Percentiles rank a stretch among this genome's conserved stretches.
Evolutionary conservation across 257 asterid genomes (phyloP).

Genomic region (Rubia yunnanensis): DNA sequence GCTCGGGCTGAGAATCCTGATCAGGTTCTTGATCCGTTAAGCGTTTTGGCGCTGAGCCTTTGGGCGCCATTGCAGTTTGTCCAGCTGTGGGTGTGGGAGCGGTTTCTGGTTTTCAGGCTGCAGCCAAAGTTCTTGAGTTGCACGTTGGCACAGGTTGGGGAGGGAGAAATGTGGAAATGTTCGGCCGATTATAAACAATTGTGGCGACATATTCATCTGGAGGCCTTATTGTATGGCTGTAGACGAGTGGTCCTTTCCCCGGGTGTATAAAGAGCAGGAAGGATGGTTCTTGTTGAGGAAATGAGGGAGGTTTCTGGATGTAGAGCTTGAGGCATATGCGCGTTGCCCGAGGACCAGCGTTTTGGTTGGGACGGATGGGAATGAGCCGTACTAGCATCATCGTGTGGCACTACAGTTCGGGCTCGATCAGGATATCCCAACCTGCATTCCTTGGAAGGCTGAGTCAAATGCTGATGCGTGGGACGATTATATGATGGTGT

Average conservation of each 20-base stretch:
- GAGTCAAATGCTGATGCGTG: slow-evolving; percentile 9
- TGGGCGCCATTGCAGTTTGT: slow-evolving; percentile 28
- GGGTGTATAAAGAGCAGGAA: slow-evolving; percentile 15
- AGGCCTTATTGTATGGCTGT: slow-evolving; percentile 26
- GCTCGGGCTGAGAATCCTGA: not conserved
- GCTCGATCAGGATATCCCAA: slow-evolving; percentile 31
- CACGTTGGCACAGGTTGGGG: slow-evolving; percentile 23
- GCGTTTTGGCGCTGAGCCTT: slow-evolving; percentile 13
- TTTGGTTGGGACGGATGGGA: slow-evolving; percentile 28
- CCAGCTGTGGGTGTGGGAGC: slow-evolving; percentile 50
- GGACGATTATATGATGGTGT: slow-evolving; percentile 12
- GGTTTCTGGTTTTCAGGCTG: slow-evolving; percentile 23
- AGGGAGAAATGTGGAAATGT: slow-evolving; percentile 18
- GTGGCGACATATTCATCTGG: slow-evolving; percentile 25
- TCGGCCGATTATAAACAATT: slow-evolving; percentile 21
- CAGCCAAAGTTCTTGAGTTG: slow-evolving; percentile 16
- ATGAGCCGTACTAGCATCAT: slow-evolving; percentile 29
- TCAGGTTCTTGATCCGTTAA: not conserved
- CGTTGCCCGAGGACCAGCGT: slow-evolving; percentile 21
- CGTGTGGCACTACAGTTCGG: slow-evolving; percentile 38
- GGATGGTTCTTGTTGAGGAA: not conserved
- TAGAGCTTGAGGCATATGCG: slow-evolving; percentile 19
- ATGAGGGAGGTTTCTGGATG: not conserved
- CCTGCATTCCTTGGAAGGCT: slow-evolving; percentile 1
- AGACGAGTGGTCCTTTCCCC: slow-evolving; percentile 22